These are phyloP conservation scores for Ogataea siamensis DNA, from an alignment of 805 yeast species.

Conservation along the genomic window DNA sequence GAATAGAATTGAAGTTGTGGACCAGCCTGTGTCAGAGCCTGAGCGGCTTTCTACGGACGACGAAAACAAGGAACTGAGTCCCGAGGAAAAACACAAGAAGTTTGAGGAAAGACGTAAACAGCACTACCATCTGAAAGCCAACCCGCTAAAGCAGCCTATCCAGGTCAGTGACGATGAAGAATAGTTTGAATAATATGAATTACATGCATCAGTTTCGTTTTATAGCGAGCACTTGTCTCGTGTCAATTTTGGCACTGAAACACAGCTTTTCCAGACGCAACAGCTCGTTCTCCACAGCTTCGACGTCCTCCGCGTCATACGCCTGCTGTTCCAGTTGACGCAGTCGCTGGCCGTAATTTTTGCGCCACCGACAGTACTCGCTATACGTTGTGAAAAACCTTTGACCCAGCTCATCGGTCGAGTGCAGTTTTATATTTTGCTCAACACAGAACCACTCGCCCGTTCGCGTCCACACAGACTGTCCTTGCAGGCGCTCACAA, in stretches of 20 bases:
- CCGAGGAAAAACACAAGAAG: slow-evolving; percentile 59
- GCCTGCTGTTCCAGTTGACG: slow-evolving; percentile 20
- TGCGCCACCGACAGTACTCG: slow-evolving; percentile 28
- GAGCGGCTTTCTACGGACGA: slow-evolving; percentile 27
- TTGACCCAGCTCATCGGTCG: slow-evolving; percentile 26
- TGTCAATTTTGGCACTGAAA: slow-evolving; percentile 8
- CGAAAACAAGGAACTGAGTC: slow-evolving; percentile 41
- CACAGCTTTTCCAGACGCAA: slow-evolving; percentile 15
- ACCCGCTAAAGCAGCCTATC: slow-evolving; percentile 44
- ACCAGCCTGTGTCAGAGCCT: slow-evolving; percentile 4
- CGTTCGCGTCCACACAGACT: slow-evolving; percentile 28
- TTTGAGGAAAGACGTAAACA: slow-evolving; percentile 79
- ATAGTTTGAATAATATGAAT: not conserved
- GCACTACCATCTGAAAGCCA: slow-evolving; percentile 67
- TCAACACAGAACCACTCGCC: slow-evolving; percentile 35
- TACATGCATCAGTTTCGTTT: slow-evolving; percentile 14
- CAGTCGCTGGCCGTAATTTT: slow-evolving; percentile 13
- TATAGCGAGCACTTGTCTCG: slow-evolving; percentile 9
- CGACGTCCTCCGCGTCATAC: slow-evolving; percentile 16
- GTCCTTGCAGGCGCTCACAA: slow-evolving; percentile 30
- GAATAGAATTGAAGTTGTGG: slow-evolving; percentile 23
- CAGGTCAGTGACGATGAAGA: slow-evolving; percentile 34
- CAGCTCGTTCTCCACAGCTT: slow-evolving; percentile 22
- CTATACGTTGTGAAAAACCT: slow-evolving; percentile 25
- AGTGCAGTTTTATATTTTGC: slow-evolving; percentile 4